Evolutionary conservation across 345 rosid genomes (phyloP), one percentile per base, ranked within the genome.

Genomic region (Noccaea bulbosa): DNA sequence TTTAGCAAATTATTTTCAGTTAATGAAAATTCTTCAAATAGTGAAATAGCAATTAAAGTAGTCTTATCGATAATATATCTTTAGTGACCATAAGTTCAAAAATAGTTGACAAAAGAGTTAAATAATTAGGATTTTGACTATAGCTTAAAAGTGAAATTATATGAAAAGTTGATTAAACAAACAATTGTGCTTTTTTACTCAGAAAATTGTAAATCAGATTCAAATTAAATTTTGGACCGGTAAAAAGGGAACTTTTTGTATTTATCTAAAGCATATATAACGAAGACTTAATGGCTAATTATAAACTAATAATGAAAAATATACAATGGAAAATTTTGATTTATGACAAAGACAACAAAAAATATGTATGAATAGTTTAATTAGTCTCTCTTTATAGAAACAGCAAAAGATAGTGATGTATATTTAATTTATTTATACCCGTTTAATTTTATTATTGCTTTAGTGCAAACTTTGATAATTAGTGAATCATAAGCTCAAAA

Each of bases 391-490:
- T 69, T 44, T 45, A n/a, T 33, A 7, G 11, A 57, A 58, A 57
- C 47, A 43, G 9, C 33, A 44, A 44, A 44, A 44, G 3, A 44
- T 43, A 8, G 16, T 5, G 22, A 47, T 35, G 51, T 43, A 43
- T 22, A 37, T 9, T 39, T n/a, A 35, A 35, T 34, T 34, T 17
- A 32, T 52, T 15, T 69, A 35, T 3, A 34, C 49, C 17, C 32
- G 11, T 17, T 32, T 27, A 45, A 17, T 30, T n/a, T 32, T 60
- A 54, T 15, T 5, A 27, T 32, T 35, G 77, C 46, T 48, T 30
- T 49, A 60, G 73, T 54, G 68, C 49, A 67, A 34, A 15, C 74
- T 27, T 61, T 37, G 15, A 67, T 67, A 67, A 37, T 43, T 35
- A 41, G 38, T 61, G 62, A 53, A 75, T 68, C 44, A 75, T 33